A percentile compares a stretch with the other conserved stretches of the same genome.
Evolutionary conservation across 768 basidiomycete genomes (phyloP).

Genomic region (Trichaptum fuscoviolaceum): DNA sequence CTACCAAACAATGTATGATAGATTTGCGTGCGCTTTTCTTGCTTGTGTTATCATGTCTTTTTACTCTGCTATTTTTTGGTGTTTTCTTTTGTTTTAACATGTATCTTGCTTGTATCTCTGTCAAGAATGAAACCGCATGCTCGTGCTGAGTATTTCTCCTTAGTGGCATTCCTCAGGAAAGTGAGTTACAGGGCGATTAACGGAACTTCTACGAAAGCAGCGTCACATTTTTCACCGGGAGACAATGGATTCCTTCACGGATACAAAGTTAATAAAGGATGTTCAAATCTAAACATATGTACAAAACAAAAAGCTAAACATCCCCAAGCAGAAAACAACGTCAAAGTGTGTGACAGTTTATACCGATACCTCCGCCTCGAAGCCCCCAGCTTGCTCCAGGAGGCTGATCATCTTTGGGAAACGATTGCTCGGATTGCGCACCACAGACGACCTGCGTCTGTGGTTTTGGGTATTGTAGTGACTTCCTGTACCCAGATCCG

Average conservation of each 20-base stretch:
- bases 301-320: neutral
- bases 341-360: neutral
- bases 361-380: neutral
- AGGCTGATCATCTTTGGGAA: neutral
- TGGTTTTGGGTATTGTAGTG: neutral
- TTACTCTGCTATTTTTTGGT: too few relatives aligned
- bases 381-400: neutral
- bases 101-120: too few relatives aligned
- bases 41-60: too few relatives aligned
- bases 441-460: neutral
- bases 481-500: neutral
- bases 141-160: too few relatives aligned
- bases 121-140: too few relatives aligned
- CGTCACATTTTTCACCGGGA: too few relatives aligned
- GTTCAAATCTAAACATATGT: neutral
- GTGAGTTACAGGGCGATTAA: too few relatives aligned
- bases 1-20: neutral
- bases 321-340: neutral
- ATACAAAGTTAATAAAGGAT: neutral
- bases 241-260: too few relatives aligned
- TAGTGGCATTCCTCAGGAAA: too few relatives aligned
- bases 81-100: too few relatives aligned
- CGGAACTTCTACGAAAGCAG: too few relatives aligned
- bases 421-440: neutral
- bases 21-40: too few relatives aligned